A percentile compares a stretch with the other conserved stretches of the same genome.
Conservation (phyloP, 306 rosid genomes). For the Malus sylvestris region DNA sequence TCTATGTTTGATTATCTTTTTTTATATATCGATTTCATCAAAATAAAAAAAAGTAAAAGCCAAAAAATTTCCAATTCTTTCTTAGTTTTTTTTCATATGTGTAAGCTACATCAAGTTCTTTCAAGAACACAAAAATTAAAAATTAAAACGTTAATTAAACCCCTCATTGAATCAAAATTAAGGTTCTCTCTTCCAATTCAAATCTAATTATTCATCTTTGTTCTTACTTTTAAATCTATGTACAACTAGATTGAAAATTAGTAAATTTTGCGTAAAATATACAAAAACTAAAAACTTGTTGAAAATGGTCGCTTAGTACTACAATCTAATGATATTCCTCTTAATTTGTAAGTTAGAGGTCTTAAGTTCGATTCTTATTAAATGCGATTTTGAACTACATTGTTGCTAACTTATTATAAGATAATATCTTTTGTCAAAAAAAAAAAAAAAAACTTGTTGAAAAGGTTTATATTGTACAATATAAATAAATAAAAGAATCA, state of each 20-base stretch:
- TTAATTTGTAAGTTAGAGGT: too few relatives aligned
- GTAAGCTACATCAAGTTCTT: too few relatives aligned
- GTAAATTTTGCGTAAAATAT: neutral
- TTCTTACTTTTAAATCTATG: neutral
- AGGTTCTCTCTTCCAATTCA: neutral
- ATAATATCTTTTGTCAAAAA: too few relatives aligned
- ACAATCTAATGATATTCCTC: too few relatives aligned
- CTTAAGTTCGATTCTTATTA: too few relatives aligned
- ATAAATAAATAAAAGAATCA: neutral
- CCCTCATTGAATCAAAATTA: neutral
- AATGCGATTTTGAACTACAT: too few relatives aligned
- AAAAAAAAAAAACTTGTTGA: neutral
- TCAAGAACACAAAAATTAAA: too few relatives aligned
- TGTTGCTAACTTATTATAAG: too few relatives aligned
- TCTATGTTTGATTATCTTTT: neutral
- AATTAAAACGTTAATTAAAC: neutral
- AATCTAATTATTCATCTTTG: neutral
- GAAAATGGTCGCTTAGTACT: neutral
- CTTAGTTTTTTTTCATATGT: too few relatives aligned
- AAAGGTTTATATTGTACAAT: neutral
- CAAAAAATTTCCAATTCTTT: too few relatives aligned
- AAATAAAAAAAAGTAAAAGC: too few relatives aligned
- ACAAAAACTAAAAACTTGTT: neutral
- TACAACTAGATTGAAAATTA: neutral
- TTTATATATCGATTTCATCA: too few relatives aligned